A percentile compares a stretch with the other conserved stretches of the same genome.
Conservation (phyloP, 345 rosid genomes). For the Heritiera littoralis region DNA sequence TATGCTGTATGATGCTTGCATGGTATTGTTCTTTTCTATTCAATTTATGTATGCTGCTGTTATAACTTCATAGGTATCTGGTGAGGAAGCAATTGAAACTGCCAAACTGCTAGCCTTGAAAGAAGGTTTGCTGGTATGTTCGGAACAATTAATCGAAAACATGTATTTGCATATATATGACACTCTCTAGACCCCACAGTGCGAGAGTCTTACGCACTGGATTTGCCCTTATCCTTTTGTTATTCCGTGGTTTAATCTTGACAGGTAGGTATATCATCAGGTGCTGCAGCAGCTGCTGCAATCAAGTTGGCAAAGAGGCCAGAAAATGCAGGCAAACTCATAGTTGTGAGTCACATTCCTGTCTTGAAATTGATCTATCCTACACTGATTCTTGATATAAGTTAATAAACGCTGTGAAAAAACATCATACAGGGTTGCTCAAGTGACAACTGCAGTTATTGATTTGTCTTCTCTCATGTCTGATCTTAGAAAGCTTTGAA, state of each 20-base stretch:
- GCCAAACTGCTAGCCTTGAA: slow-evolving; percentile 47
- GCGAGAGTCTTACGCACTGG: no score
- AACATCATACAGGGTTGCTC: not conserved
- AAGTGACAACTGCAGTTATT: not conserved
- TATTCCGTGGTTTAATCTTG: not conserved
- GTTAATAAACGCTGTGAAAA: not conserved
- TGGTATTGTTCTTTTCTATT: not conserved
- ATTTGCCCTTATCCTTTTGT: not conserved
- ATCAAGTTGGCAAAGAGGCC: slow-evolving; percentile 52
- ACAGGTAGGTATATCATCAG: slow-evolving; percentile 63
- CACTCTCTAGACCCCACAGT: no score
- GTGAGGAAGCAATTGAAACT: slow-evolving; percentile 56
- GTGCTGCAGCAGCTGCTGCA: slow-evolving; percentile 62
- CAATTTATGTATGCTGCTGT: not conserved
- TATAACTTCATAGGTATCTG: slow-evolving; percentile 40
- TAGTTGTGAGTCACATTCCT: slow-evolving; percentile 40
- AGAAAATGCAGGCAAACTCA: slow-evolving; percentile 53
- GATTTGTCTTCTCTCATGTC: not conserved
- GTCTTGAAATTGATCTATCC: not conserved
- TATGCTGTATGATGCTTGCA: not conserved
- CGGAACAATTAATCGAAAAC: not conserved
- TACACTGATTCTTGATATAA: not conserved
- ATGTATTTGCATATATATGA: no score
- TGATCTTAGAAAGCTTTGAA: not conserved
- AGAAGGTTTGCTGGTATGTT: slow-evolving; percentile 50